Base-by-base conservation (phyloP, 352 stramenopile genomes). In the Phytophthora agathidicida region DNA sequence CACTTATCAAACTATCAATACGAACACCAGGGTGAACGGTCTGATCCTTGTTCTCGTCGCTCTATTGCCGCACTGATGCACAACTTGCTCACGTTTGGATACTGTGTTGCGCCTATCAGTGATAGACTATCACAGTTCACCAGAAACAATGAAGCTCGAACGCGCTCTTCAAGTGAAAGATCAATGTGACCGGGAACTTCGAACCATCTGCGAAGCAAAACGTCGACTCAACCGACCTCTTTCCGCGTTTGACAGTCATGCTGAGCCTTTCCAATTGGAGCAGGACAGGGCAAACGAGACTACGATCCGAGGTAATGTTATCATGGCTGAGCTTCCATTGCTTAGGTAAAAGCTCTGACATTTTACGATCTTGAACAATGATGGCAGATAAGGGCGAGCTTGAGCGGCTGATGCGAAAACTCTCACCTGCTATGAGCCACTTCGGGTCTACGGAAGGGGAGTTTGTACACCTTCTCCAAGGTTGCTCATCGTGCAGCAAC, bases 391-490 rank as follows among this genome's bases (percentile, higher is more conserved):
- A 81, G 16, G 56, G 55, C 14, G 67, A 73, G 5, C 68, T 88
- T n/a, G 74, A 91, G 49, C 60, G 78, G 1, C 57, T 90, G 20
- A 61, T 92, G 47, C 60, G 82, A 13, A 87, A 85, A 41, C 68
- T 92, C 3, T 86, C 82, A 0, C 82, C 82, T 4, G 71, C 71
- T 6, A 80, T 89, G 48, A 84, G 78, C 26, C 86, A 84, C 37
- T 68, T 68, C 11, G 75, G 68, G 7, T 75, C 69, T 20, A 86
- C 80, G 19, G 75, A 89, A 55, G 23, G 36, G 1, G 80, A 90
- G 27, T 73, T 92, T 36, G 65, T 92, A 20, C 76, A 86, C 41
- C 20, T 74, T 37, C 65, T 92, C 16, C 71, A 89, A 56, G 41
- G 42, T 9, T 91, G 82, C 46, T 63, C 50, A 17, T 49, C 71